Conservation (phyloP, 176 grass and related monocot species). For the Cenchrus fungigraminus region DNA sequence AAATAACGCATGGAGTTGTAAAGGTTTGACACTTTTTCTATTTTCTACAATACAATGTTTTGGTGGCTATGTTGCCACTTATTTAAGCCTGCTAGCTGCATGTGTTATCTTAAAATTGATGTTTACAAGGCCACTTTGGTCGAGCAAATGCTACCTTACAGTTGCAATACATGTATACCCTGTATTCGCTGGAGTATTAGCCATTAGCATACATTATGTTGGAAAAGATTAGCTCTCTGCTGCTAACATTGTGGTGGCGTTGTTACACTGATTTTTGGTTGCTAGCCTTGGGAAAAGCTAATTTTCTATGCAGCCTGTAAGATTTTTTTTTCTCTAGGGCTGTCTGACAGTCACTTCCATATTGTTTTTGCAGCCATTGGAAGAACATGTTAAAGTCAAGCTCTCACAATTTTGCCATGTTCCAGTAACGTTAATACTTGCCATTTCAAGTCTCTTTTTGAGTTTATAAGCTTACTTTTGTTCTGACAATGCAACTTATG, state of each 20-base stretch:
- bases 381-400: slow-evolving; percentile 73
- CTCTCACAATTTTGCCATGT: too few species aligned
- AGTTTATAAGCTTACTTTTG: slow-evolving; percentile 31
- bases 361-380: slow-evolving; percentile 53
- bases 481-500: slow-evolving; percentile 35
- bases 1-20: neutral
- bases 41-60: neutral
- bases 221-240: neutral
- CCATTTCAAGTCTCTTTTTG: slow-evolving; percentile 19
- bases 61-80: neutral
- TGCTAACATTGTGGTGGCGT: neutral
- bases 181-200: neutral
- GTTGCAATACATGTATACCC: neutral
- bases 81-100: neutral
- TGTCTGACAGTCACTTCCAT: neutral
- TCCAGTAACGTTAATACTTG: too few species aligned
- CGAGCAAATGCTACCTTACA: neutral
- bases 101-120: slow-evolving; percentile 1
- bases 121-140: neutral
- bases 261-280: neutral
- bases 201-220: neutral
- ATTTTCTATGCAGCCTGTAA: neutral
- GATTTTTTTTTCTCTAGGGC: neutral
- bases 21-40: neutral
- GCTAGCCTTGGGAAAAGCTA: neutral